Conservation (phyloP, 1,284 basidiomycete genomes). For the Ceratobasidium sp. region DNA sequence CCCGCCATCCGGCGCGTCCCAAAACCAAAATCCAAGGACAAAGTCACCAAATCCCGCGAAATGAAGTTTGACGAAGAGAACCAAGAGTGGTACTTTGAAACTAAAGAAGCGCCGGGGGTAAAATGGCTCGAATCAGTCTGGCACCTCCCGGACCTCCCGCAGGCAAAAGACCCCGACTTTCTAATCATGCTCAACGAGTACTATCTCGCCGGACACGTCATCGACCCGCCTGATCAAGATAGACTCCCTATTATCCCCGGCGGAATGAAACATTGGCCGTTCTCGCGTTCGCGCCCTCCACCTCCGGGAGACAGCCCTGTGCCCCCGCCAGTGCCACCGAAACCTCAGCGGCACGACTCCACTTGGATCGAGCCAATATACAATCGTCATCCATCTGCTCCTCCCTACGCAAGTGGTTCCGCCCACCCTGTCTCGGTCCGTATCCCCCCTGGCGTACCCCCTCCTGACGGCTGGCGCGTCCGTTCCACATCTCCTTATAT, state of each 20-base stretch:
- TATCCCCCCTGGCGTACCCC: conserved; percentile 12
- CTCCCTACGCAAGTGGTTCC: conserved; percentile 33
- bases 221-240: conserved; percentile 31
- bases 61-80: conserved; percentile 39
- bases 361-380: conserved; percentile 33
- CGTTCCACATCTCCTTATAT: conserved; percentile 16
- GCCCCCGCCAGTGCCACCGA: not conserved
- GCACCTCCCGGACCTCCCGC: conserved; percentile 34
- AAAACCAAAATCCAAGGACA: conserved; percentile 39
- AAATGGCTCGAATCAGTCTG: conserved; percentile 40
- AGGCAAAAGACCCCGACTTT: conserved; percentile 32
- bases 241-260: conserved; percentile 18
- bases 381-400: conserved; percentile 17
- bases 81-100: conserved; percentile 37
- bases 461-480: conserved; percentile 25
- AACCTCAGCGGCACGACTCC: not conserved
- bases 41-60: conserved; percentile 28
- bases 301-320: not conserved
- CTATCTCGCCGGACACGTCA: conserved; percentile 32
- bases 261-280: conserved; percentile 19
- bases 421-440: conserved; percentile 29
- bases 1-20: conserved; percentile 31
- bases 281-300: conserved; percentile 16
- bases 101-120: conserved; percentile 31
- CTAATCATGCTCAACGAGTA: conserved; percentile 31